phyloP scores from a whole-genome alignment of 2,329 filamentous ascomycete species.

The Knufia petricola region DNA sequence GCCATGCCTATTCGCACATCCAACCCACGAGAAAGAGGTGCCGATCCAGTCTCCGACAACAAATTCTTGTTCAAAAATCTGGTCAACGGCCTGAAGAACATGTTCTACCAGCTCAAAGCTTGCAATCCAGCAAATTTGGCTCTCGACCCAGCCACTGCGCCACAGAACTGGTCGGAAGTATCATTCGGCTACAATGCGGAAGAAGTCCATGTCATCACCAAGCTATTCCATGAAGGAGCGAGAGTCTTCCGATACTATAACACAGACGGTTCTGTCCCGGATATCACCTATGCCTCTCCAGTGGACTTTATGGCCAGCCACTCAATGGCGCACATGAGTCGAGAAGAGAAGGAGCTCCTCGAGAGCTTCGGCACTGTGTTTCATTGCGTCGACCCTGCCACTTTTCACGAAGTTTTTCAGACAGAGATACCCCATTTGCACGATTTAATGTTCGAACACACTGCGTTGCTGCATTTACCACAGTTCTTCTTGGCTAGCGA shows the following conservation, averaged over 20 bases:
- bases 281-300: conserved; percentile 66
- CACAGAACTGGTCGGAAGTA: conserved; percentile 87
- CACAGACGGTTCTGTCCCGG: conserved; percentile 65
- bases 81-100: conserved; percentile 89
- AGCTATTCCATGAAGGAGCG: conserved; percentile 91
- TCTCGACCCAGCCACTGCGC: conserved; percentile 69
- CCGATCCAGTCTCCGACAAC: conserved; percentile 89
- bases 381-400: conserved; percentile 94
- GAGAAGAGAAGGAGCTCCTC: conserved; percentile 93
- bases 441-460: conserved; percentile 96
- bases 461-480: conserved; percentile 83
- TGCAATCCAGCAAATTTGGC: conserved; percentile 64
- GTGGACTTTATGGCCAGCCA: conserved; percentile 91
- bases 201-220: conserved; percentile 91
- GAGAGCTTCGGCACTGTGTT: conserved; percentile 98
- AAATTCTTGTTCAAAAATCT: conserved; percentile 96
- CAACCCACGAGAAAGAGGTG: conserved; percentile 77
- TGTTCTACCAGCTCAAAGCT: conserved; percentile 85
- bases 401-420: conserved; percentile 97
- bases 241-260: conserved; percentile 97
- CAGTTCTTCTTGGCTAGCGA: conserved; percentile 99
- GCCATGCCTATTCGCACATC: conserved; percentile 94
- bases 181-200: conserved; percentile 95
- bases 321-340: conserved; percentile 85
- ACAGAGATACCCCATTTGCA: conserved; percentile 95